These are phyloP conservation scores for Blastomyces gilchristii DNA, from an alignment of 2,329 filamentous ascomycete genomes.

Conservation along the genomic window DNA sequence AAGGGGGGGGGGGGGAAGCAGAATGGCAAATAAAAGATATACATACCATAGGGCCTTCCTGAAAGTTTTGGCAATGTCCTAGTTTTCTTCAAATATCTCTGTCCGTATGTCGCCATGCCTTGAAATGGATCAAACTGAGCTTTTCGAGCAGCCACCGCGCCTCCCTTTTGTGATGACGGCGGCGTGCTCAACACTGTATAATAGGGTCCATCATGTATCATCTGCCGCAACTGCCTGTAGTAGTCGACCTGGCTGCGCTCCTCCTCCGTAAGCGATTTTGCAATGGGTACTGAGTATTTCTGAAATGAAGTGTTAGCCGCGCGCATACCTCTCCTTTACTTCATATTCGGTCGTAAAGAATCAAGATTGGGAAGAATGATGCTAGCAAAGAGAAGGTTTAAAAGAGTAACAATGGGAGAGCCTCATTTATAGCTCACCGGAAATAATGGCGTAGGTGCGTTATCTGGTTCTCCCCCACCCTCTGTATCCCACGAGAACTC, in stretches of 20 bases:
- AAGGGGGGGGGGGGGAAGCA: not conserved
- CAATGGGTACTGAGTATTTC: conserved; percentile 31
- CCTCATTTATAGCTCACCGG: conserved; percentile 31
- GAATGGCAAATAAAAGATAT: not conserved
- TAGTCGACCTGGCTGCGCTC: conserved; percentile 42
- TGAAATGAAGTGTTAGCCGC: conserved; percentile 13
- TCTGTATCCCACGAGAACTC: conserved; percentile 34
- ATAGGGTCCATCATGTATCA: conserved; percentile 50
- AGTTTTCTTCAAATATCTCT: conserved; percentile 48
- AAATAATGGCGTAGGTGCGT: conserved; percentile 38
- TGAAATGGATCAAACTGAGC: conserved; percentile 51
- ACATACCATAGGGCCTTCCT: conserved; percentile 46
- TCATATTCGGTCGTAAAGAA: not conserved
- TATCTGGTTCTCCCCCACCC: conserved; percentile 32
- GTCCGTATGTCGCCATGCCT: conserved; percentile 51
- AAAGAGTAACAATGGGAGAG: not conserved
- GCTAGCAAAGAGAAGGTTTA: conserved; percentile 1
- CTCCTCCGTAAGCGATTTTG: conserved; percentile 23
- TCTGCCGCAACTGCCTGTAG: conserved; percentile 44
- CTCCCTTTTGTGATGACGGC: conserved; percentile 32
- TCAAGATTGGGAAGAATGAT: not conserved
- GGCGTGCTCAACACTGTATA: conserved; percentile 44
- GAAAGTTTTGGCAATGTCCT: conserved; percentile 46
- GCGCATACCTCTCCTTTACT: not conserved
- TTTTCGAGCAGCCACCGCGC: conserved; percentile 25